Evolutionary conservation across 2,329 filamentous ascomycete genomes (phyloP).

Genomic region (Apiospora phragmitis): DNA sequence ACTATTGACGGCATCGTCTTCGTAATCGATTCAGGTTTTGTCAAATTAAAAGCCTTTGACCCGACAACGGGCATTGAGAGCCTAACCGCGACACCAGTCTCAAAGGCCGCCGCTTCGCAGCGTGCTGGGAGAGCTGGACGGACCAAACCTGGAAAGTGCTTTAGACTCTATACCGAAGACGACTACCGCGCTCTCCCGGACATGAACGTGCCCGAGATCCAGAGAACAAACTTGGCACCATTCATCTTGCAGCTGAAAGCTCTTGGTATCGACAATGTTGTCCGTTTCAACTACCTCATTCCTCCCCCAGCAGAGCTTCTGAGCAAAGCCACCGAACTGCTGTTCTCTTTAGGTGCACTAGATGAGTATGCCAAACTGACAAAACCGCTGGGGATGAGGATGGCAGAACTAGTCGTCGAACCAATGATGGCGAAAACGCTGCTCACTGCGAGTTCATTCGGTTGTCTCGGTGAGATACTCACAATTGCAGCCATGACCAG

Average conservation of each 20-base stretch:
- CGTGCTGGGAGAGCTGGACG: constrained; percentile 87
- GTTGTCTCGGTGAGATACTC: constrained; percentile 81
- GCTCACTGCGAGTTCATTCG: constrained; percentile 72
- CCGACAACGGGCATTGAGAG: constrained; percentile 85
- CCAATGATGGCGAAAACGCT: constrained; percentile 95
- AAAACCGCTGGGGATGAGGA: constrained; percentile 79
- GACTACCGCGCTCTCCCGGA: constrained; percentile 66
- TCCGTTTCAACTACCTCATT: constrained; percentile 86
- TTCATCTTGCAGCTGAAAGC: constrained; percentile 91
- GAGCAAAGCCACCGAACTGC: constrained; percentile 80
- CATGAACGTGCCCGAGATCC: constrained; percentile 83
- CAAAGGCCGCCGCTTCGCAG: constrained; percentile 90
- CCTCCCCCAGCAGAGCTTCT: constrained; percentile 83
- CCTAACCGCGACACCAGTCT: constrained; percentile 77
- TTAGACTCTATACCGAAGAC: constrained; percentile 83
- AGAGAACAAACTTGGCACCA: constrained; percentile 86
- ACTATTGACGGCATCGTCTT: constrained; percentile 92
- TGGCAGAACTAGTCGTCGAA: constrained; percentile 91
- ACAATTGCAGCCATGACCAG: constrained; percentile 94
- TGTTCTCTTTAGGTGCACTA: constrained; percentile 83
- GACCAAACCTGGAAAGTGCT: constrained; percentile 90
- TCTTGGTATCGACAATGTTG: constrained; percentile 90
- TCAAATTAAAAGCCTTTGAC: constrained; percentile 86
- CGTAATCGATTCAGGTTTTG: constrained; percentile 87
- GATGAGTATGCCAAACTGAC: constrained; percentile 91